Percentiles rank a stretch among this genome's conserved stretches.
Evolutionary conservation across 2,329 filamentous ascomycete species (phyloP).

Genomic region (Coniochaeta prunicola): DNA sequence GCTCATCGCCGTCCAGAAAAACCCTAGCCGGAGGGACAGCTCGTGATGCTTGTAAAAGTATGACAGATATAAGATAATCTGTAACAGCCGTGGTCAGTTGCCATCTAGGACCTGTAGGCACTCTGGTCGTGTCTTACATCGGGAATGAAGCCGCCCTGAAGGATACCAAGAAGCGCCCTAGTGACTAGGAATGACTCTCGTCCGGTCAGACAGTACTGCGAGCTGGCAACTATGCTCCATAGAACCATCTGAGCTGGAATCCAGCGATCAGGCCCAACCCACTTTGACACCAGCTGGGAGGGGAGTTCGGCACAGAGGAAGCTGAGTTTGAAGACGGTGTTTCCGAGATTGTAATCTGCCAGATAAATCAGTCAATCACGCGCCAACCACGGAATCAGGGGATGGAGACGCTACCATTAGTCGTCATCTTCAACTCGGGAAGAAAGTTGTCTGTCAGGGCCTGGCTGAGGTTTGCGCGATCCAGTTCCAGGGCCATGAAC

Average conservation of each 20-base stretch:
- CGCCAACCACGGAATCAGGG: not conserved
- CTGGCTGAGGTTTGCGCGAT: slow-evolving; percentile 38
- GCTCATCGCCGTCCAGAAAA: slow-evolving; percentile 34
- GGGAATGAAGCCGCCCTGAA: slow-evolving; percentile 40
- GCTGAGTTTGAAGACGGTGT: slow-evolving; percentile 38
- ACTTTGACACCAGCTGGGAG: slow-evolving; percentile 52
- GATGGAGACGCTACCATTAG: slow-evolving; percentile 27
- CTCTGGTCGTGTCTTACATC: slow-evolving; percentile 21
- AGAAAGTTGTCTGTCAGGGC: slow-evolving; percentile 42
- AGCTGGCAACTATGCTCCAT: slow-evolving; percentile 45
- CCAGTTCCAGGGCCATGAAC: slow-evolving; percentile 42
- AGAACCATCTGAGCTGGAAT: slow-evolving; percentile 51
- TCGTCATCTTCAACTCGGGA: slow-evolving; percentile 31
- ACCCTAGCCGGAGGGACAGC: slow-evolving; percentile 28
- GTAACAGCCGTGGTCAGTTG: not conserved
- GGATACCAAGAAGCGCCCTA: slow-evolving; percentile 29
- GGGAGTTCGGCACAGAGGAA: slow-evolving; percentile 53
- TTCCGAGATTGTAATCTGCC: slow-evolving; percentile 38
- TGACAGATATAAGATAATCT: slow-evolving; percentile 32
- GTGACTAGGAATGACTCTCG: slow-evolving; percentile 29
- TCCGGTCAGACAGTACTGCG: slow-evolving; percentile 35
- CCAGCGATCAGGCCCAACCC: slow-evolving; percentile 51
- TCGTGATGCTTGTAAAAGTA: slow-evolving; percentile 36
- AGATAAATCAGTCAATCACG: not conserved
- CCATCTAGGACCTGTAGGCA: not conserved